These are phyloP conservation scores for Tricholoma flavovirens DNA, from an alignment of 768 basidiomycete species.

Conservation along the genomic window DNA sequence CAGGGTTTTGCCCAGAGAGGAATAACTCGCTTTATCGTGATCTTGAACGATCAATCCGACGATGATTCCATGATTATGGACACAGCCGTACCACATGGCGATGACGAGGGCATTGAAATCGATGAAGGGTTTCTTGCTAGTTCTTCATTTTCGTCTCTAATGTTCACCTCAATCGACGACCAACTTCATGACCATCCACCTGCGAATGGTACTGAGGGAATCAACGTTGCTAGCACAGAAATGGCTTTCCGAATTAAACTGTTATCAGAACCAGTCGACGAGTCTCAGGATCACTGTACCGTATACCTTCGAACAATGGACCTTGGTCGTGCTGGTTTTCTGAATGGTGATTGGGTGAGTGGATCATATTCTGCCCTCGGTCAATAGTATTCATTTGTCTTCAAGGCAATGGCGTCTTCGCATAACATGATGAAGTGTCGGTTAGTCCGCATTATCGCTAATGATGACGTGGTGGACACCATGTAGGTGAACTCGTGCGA, in stretches of 20 bases:
- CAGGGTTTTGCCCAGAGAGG: conserved; percentile 56
- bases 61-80: conserved; percentile 6
- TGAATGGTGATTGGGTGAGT: conserved; percentile 76
- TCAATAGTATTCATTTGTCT: conserved; percentile 7
- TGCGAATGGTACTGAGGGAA: neutral
- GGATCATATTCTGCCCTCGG: neutral
- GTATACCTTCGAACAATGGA: conserved; percentile 61
- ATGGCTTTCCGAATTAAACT: conserved; percentile 23
- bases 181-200: conserved; percentile 5
- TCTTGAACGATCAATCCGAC: conserved; percentile 22
- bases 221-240: conserved; percentile 6
- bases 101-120: conserved; percentile 56
- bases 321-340: conserved; percentile 57
- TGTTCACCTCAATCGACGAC: conserved; percentile 12
- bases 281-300: conserved; percentile 43
- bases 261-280: conserved; percentile 28
- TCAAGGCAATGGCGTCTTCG: conserved; percentile 48
- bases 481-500: conserved; percentile 26
- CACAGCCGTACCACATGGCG: conserved; percentile 14
- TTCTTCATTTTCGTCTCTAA: conserved; percentile 31
- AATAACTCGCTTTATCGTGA: conserved; percentile 49
- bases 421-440: conserved; percentile 32
- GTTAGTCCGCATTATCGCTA: conserved; percentile 52
- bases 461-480: conserved; percentile 36
- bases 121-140: conserved; percentile 65